phyloP scores from a whole-genome alignment of 768 basidiomycete species.

The Trametes cubensis region DNA sequence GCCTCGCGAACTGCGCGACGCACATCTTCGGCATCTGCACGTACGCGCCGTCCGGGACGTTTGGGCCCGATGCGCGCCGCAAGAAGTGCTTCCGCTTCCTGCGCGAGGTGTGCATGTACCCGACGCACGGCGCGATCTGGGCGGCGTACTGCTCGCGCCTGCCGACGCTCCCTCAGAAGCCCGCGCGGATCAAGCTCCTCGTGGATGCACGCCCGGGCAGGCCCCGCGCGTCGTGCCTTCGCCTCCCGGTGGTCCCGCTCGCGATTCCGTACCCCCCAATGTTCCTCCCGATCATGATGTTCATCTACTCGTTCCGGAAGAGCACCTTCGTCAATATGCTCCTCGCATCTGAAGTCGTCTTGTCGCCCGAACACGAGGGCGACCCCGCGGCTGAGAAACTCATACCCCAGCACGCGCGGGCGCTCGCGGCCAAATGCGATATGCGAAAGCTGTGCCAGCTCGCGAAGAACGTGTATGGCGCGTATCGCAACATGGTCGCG shows the following conservation, averaged over 20 bases:
- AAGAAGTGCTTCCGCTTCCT: slow-evolving; percentile 8
- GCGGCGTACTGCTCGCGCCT: slow-evolving; percentile 66
- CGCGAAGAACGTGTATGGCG: slow-evolving; percentile 18
- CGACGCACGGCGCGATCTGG: slow-evolving; percentile 67
- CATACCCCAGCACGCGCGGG: slow-evolving; percentile 5
- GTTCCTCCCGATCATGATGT: slow-evolving; percentile 57
- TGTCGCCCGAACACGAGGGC: neutral
- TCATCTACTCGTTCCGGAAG: slow-evolving; percentile 53
- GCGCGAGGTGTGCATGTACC: slow-evolving; percentile 38
- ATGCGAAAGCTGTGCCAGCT: neutral
- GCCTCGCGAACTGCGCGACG: slow-evolving; percentile 19
- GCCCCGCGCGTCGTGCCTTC: neutral
- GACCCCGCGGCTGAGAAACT: neutral
- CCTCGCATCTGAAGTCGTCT: neutral
- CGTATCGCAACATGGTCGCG: slow-evolving; percentile 39
- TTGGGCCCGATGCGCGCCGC: slow-evolving; percentile 3
- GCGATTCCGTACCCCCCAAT: slow-evolving; percentile 58
- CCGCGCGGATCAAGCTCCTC: slow-evolving; percentile 29
- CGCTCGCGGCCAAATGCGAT: slow-evolving; percentile 1
- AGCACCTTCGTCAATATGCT: slow-evolving; percentile 10
- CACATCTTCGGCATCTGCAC: slow-evolving; percentile 27
- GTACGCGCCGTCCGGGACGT: neutral
- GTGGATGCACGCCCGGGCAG: neutral
- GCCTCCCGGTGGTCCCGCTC: slow-evolving; percentile 61
- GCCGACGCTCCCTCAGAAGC: slow-evolving; percentile 49